Base-by-base conservation (phyloP, 192 early-diverging fungal genomes). In the Coemansia sp. region DNA sequence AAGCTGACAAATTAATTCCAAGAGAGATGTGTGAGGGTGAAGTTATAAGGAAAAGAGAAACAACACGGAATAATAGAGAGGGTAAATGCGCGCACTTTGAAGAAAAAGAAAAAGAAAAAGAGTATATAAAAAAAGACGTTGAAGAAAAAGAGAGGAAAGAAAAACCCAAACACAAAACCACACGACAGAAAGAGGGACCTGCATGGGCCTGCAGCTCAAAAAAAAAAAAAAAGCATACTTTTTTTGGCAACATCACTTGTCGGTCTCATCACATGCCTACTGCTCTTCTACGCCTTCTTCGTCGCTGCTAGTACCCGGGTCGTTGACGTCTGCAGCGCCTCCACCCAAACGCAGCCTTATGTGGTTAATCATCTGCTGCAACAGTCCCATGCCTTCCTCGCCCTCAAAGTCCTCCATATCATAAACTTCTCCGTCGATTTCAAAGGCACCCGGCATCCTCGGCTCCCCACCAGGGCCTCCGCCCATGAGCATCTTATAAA, bases 231-330 rank as follows among this genome's bases (percentile, higher is more conserved):
- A 36, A 36, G 34, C 34, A 36, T 36, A 36, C 34, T 36, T 36
- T 36, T 36, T 6, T 36, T 36, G 32, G 32, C 5, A 0, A 12
- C 25, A 38, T 29, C 59, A 37, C 46, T 12, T 42, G 31, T 5
- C 58, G 39, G 25, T 29, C 60, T 46, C 11, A 36, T 36, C 34
- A 36, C 34, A 36, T 36, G 34, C 34, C 34, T 36, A 32, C 2
- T 59, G 34, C 23, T 42, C 37, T 6, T 25, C 55, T 4, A 17
- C 58, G 19, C 32, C 71, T 15, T 69, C 67, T 12, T 74, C 75
- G 19, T 77, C 75, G 34, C 70, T 70, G 57, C 76, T 83, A 11
- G 75, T 83, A 10, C 73, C 76, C 1, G 70, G 69, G 44, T 83
- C 80, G 4, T 64, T 58, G 8, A 23, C 9, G 1, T 39, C 67